Evolutionary conservation across 2,329 filamentous ascomycete genomes (phyloP).

Genomic region (Pseudocercospora macadamiae): DNA sequence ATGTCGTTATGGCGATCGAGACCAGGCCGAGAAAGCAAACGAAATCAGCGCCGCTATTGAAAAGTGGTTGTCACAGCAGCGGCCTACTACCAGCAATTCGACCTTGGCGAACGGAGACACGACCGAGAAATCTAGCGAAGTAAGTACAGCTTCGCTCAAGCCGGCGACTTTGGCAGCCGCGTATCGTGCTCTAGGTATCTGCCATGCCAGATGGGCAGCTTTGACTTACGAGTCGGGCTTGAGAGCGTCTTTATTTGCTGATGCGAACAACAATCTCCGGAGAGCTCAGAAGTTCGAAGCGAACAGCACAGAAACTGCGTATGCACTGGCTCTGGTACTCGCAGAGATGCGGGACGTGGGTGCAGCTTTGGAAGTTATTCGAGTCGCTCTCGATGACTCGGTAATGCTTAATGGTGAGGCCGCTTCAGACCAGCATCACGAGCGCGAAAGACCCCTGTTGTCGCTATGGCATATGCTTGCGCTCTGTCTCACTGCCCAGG

Average conservation of each 20-base stretch:
- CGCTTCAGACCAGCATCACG: constrained; percentile 18
- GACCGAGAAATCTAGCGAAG: constrained; percentile 17
- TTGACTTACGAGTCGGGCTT: constrained; percentile 72
- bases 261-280: constrained; percentile 75
- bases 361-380: constrained; percentile 79
- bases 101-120: constrained; percentile 19
- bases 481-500: constrained; percentile 79
- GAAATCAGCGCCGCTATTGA: constrained; percentile 72
- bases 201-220: constrained; percentile 84
- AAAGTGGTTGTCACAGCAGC: constrained; percentile 69
- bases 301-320: constrained; percentile 66
- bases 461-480: constrained; percentile 91
- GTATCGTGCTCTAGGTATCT: constrained; percentile 83
- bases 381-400: constrained; percentile 64
- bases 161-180: constrained; percentile 67
- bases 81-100: constrained; percentile 32
- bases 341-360: constrained; percentile 83
- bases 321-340: constrained; percentile 79
- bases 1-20: constrained; percentile 75
- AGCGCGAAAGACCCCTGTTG: constrained; percentile 66
- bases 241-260: constrained; percentile 72
- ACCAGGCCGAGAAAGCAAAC: constrained; percentile 78
- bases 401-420: constrained; percentile 24
- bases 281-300: constrained; percentile 58
- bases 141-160: constrained; percentile 52